These are phyloP conservation scores for Leccinum imitatum DNA, from an alignment of 768 basidiomycete genomes.

Conservation along the genomic window DNA sequence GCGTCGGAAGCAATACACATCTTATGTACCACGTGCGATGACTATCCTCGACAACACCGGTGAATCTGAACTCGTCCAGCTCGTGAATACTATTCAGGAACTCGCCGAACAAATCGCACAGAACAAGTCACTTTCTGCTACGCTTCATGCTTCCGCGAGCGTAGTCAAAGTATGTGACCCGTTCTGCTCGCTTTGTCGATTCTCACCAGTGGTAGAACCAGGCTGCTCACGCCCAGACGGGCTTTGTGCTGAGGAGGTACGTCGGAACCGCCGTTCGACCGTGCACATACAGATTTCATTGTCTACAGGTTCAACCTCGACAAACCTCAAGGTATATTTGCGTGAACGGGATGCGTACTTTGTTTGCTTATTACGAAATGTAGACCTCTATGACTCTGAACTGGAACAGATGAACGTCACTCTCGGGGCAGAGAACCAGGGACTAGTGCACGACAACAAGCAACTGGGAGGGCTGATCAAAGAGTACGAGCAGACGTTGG, in stretches of 20 bases:
- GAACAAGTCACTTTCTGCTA: conserved; percentile 70
- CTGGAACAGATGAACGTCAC: conserved; percentile 84
- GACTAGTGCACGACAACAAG: conserved; percentile 91
- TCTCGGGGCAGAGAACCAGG: conserved; percentile 80
- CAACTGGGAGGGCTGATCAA: conserved; percentile 88
- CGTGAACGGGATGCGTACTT: background rate
- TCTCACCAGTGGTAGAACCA: conserved; percentile 54
- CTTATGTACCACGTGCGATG: conserved; percentile 34
- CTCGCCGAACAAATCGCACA: conserved; percentile 81
- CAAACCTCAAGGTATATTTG: conserved; percentile 67
- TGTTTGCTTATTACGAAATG: conserved; percentile 1
- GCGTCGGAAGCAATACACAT: conserved; percentile 4
- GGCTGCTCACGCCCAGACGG: conserved; percentile 86
- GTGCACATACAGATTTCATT: background rate
- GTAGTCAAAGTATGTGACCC: conserved; percentile 70
- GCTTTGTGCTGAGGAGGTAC: conserved; percentile 84
- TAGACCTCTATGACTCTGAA: conserved; percentile 89
- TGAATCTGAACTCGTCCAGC: conserved; percentile 60
- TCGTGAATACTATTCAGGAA: conserved; percentile 71
- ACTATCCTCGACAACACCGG: conserved; percentile 51
- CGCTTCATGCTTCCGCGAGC: conserved; percentile 69
- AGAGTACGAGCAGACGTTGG: conserved; percentile 96
- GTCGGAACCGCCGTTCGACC: conserved; percentile 21
- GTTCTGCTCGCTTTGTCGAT: background rate
- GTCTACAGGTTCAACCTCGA: conserved; percentile 76